Evolutionary conservation across 2,329 filamentous ascomycete genomes (phyloP).

Genomic region (Stagonosporopsis rhizophila): DNA sequence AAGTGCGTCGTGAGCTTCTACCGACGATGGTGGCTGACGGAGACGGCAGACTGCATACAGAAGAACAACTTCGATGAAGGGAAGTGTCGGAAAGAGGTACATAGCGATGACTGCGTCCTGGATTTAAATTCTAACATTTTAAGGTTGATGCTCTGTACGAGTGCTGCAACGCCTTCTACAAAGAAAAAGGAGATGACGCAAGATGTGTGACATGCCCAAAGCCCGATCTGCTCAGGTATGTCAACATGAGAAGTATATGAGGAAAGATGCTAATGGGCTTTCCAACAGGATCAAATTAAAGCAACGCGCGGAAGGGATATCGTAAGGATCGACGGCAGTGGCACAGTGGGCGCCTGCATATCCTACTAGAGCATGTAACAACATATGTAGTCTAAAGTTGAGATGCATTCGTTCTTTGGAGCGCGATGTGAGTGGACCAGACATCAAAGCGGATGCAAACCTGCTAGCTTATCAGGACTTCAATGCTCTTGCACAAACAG

Average conservation of each 20-base stretch:
- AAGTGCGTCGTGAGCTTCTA: constrained; percentile 58
- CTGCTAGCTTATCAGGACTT: too few relatives aligned
- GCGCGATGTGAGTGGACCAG: too few relatives aligned
- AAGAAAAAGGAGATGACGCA: constrained; percentile 76
- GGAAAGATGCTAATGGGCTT: constrained; percentile 20
- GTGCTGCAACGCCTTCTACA: constrained; percentile 91
- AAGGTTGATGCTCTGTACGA: constrained; percentile 88
- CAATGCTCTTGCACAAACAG: too few relatives aligned
- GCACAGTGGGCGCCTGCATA: neutral
- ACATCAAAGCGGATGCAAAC: too few relatives aligned
- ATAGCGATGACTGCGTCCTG: neutral
- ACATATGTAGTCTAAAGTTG: too few relatives aligned
- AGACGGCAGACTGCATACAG: constrained; percentile 73
- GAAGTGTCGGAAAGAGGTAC: constrained; percentile 71
- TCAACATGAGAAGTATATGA: neutral
- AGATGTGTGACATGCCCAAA: constrained; percentile 86
- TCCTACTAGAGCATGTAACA: neutral
- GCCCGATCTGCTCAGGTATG: constrained; percentile 70
- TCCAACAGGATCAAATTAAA: constrained; percentile 75
- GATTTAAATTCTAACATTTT: constrained; percentile 26
- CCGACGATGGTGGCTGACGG: neutral
- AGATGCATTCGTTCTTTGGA: too few relatives aligned
- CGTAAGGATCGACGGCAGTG: neutral
- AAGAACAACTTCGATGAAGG: constrained; percentile 86
- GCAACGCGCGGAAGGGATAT: constrained; percentile 65